Base-by-base conservation (phyloP, 192 early-diverging fungal species). In the Entomortierella parvispora region DNA sequence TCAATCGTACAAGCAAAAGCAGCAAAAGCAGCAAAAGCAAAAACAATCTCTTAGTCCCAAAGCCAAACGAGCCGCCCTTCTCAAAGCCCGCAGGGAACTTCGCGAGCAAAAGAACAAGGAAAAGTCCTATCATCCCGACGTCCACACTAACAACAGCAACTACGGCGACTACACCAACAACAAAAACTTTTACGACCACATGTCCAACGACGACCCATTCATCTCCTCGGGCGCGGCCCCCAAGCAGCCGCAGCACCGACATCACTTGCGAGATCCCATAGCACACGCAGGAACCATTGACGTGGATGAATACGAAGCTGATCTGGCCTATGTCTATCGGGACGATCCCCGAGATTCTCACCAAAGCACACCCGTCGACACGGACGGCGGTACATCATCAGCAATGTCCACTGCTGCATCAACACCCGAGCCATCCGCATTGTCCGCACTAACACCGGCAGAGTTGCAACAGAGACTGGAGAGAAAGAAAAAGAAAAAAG, bases 251-350 rank as follows among this genome's bases (percentile, higher is more conserved):
- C 54, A 32, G 31, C 34, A 40, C 37, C 37, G 12, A 9, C 37
- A 40, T 10, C 31, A 34, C 22, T 23, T 18, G n/a, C 15, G 22
- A 20, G 31, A 17, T 33, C 58, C 50, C 8, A 26, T 47, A 18
- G 58, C 68, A 22, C 68, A 69, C 55, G 58, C 37, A 20, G 60
- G 55, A 29, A 63, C 32, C n/a, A 49, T 43, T 20, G 28, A 56
- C 3, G 61, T 60, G 43, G 48, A 51, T 33, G 58, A 74, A 26
- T 74, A 74, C 42, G 58, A 74, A 31, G 46, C 49, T 12, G 56
- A 32, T 4, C 66, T 58, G n/a, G 33, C 17, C 25, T n/a, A 55
- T 32, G 58, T 23, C 9, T 25, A 59, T n/a, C 23, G 18, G 25
- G 58, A 59, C 15, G 40, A 37, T 18, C 8, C 20, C 0, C 26